phyloP scores from a whole-genome alignment of 202 grass and related monocot genomes.

The Digitaria exilis region DNA sequence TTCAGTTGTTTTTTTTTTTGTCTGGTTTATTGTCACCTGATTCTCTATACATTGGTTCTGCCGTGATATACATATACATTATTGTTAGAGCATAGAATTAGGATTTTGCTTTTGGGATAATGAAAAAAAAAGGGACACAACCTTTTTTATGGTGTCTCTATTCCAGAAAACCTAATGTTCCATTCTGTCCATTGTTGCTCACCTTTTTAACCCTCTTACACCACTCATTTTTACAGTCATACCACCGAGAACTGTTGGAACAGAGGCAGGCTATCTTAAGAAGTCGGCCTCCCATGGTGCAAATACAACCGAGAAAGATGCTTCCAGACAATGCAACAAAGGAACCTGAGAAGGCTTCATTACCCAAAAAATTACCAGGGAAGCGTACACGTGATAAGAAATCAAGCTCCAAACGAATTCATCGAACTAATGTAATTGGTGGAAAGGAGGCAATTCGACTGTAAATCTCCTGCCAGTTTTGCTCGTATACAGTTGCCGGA shows the following conservation, averaged over 20 bases:
- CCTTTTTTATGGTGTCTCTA: slow-evolving; percentile 7
- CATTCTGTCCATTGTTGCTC: background rate
- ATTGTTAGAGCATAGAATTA: background rate
- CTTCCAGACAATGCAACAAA: slow-evolving; percentile 32
- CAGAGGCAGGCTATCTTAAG: slow-evolving; percentile 56
- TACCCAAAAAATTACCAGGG: slow-evolving; percentile 48
- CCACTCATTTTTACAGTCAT: slow-evolving; percentile 56
- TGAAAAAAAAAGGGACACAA: background rate
- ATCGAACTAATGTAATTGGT: slow-evolving; percentile 36
- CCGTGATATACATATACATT: background rate
- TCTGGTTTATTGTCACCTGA: background rate
- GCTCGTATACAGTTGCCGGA: slow-evolving; percentile 16
- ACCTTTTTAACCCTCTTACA: background rate
- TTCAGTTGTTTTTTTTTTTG: slow-evolving; percentile 21
- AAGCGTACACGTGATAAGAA: slow-evolving; percentile 64
- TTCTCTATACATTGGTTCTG: background rate
- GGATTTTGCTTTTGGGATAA: background rate
- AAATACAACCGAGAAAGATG: slow-evolving; percentile 42
- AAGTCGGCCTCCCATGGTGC: slow-evolving; percentile 42
- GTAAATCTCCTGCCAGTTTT: slow-evolving; percentile 49
- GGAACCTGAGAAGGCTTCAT: slow-evolving; percentile 43
- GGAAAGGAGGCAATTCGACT: slow-evolving; percentile 52
- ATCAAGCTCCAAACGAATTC: slow-evolving; percentile 66
- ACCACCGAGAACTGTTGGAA: slow-evolving; percentile 85
- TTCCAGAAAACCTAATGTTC: background rate